These are phyloP conservation scores for Helichrysum umbraculigerum DNA, from an alignment of 129 eudicot species.

Conservation along the genomic window DNA sequence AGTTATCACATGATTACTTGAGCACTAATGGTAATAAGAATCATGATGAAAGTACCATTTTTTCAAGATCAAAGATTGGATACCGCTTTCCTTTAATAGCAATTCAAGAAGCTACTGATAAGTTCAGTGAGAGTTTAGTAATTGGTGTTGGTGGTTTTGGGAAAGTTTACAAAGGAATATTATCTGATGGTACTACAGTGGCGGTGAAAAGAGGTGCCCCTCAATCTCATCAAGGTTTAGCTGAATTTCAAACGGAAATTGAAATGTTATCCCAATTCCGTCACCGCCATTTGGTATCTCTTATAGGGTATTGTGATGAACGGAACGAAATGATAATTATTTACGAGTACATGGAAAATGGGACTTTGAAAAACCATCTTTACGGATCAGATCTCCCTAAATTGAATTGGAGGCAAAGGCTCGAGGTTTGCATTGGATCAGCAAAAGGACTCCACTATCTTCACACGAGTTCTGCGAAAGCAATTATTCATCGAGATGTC, in stretches of 20 bases:
- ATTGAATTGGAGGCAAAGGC: conserved; percentile 69
- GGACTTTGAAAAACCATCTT: conserved; percentile 65
- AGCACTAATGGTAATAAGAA: conserved; percentile 10
- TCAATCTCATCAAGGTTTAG: conserved; percentile 59
- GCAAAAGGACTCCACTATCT: conserved; percentile 77
- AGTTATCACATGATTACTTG: conserved; percentile 11
- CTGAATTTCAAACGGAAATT: conserved; percentile 66
- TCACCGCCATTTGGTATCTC: conserved; percentile 75
- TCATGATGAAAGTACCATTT: conserved; percentile 29
- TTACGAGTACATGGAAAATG: conserved; percentile 75
- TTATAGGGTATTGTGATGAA: conserved; percentile 73
- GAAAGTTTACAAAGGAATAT: conserved; percentile 61
- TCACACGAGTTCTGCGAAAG: conserved; percentile 61
- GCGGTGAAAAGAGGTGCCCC: conserved; percentile 67
- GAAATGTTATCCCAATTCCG: conserved; percentile 80
- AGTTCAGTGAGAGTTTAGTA: conserved; percentile 48
- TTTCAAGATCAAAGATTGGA: conserved; percentile 53
- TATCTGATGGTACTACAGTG: conserved; percentile 54
- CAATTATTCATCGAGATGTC: conserved; percentile 72
- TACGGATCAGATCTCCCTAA: conserved; percentile 61
- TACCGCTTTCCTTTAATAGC: conserved; percentile 57
- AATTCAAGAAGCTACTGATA: conserved; percentile 63
- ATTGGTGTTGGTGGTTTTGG: conserved; percentile 82
- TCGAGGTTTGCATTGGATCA: conserved; percentile 69
- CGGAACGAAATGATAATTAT: conserved; percentile 61